Percentiles rank a stretch among this genome's conserved stretches.
phyloP scores from a whole-genome alignment of 805 yeast species.

The Barnettozyma pratensis region DNA sequence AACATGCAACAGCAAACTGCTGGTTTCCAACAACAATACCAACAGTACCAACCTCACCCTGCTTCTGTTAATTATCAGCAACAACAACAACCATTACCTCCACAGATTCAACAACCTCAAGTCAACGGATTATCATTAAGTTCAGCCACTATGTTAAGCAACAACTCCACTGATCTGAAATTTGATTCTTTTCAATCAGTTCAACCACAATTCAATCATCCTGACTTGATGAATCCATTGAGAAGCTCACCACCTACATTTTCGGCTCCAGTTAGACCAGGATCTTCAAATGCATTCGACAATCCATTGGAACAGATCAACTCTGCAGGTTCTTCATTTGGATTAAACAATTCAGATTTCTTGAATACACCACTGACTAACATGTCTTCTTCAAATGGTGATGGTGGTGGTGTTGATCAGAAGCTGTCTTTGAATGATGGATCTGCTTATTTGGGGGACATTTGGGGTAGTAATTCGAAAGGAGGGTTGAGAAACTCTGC shows the following conservation, averaged over 20 bases:
- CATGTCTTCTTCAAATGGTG: constrained; percentile 7
- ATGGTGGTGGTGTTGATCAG: constrained; percentile 8
- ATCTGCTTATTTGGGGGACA: constrained; percentile 20
- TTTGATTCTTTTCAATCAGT: constrained; percentile 10
- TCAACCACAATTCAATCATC: constrained; percentile 13
- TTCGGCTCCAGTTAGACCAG: constrained; percentile 12
- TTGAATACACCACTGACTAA: constrained; percentile 11
- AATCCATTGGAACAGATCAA: constrained; percentile 16
- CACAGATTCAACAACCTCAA: constrained; percentile 2
- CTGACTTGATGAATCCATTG: constrained; percentile 11
- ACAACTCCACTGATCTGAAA: constrained; percentile 1
- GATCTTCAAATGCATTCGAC: constrained; percentile 12
- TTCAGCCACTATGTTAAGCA: not conserved
- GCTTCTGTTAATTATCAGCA: not conserved
- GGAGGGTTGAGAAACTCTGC: constrained; percentile 17
- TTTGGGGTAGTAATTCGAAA: constrained; percentile 22
- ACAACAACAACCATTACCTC: constrained; percentile 1
- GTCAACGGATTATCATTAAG: constrained; percentile 1
- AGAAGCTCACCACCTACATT: constrained; percentile 18
- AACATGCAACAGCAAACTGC: constrained; percentile 2
- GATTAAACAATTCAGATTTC: constrained; percentile 10
- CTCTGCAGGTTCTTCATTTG: constrained; percentile 15
- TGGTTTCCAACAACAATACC: constrained; percentile 1
- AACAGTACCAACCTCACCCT: constrained; percentile 4
- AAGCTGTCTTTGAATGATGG: constrained; percentile 18